These are phyloP conservation scores for Amyloporia xantha DNA, from an alignment of 768 basidiomycete species.

Conservation along the genomic window DNA sequence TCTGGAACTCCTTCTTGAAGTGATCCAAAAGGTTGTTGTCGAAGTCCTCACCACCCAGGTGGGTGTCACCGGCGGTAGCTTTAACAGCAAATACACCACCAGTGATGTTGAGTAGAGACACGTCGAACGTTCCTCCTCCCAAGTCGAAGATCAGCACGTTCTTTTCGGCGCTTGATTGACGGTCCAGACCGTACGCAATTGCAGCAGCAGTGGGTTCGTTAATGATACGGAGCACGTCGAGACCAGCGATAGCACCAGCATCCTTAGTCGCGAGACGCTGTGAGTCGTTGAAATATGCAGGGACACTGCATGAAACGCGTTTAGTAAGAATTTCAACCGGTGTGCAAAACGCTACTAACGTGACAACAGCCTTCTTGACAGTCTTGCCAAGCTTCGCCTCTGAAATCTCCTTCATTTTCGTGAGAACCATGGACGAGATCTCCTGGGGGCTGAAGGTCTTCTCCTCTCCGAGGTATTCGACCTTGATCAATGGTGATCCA, in stretches of 20 bases:
- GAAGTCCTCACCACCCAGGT: slow-evolving; percentile 99
- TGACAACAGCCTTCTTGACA: slow-evolving; percentile 98
- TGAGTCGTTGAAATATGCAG: slow-evolving; percentile 99
- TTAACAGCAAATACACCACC: slow-evolving; percentile 99
- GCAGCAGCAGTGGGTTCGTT: slow-evolving; percentile 99
- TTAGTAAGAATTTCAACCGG: not conserved
- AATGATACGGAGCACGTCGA: slow-evolving; percentile 99
- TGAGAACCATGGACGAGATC: slow-evolving; percentile 99
- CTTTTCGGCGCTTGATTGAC: slow-evolving; percentile 90
- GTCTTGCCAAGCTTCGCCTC: slow-evolving; percentile 98
- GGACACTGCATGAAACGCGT: slow-evolving; percentile 47
- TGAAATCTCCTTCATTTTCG: slow-evolving; percentile 99
- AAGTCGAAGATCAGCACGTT: slow-evolving; percentile 99
- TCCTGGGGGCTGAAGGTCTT: slow-evolving; percentile 98
- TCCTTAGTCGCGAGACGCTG: slow-evolving; percentile 99
- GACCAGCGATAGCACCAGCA: slow-evolving; percentile 95
- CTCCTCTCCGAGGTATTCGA: slow-evolving; percentile 89
- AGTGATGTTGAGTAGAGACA: slow-evolving; percentile 94
- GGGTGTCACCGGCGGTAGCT: slow-evolving; percentile 98
- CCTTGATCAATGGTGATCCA: slow-evolving; percentile 94
- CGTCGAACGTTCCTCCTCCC: slow-evolving; percentile 99
- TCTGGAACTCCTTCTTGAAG: slow-evolving; percentile 99
- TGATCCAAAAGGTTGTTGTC: slow-evolving; percentile 97
- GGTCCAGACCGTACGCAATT: slow-evolving; percentile 97
- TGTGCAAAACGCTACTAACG: slow-evolving; percentile 45